Conservation (phyloP, 225 moss, liverwort and hornwort genomes). For the Polytrichum commune region DNA sequence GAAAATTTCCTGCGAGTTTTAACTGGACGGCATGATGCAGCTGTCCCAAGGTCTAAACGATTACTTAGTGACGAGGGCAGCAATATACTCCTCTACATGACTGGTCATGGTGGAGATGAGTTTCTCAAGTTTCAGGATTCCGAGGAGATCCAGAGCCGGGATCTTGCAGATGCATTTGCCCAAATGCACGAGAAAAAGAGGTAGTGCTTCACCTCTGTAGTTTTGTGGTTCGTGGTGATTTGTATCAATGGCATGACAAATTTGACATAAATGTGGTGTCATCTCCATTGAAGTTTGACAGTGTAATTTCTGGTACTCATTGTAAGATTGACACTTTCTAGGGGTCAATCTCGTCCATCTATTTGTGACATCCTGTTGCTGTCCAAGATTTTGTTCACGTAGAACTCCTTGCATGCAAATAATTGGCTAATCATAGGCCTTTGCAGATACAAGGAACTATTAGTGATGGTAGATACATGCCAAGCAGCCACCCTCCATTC, state of each 20-base stretch:
- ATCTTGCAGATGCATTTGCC: slow-evolving; percentile 87
- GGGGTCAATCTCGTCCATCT: too few relatives aligned
- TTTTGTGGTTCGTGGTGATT: too few relatives aligned
- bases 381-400: too few relatives aligned
- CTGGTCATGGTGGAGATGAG: slow-evolving; percentile 92
- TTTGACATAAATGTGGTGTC: too few relatives aligned
- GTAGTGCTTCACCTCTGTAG: slow-evolving; percentile 23
- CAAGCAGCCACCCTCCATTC: slow-evolving; percentile 95
- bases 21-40: slow-evolving; percentile 83
- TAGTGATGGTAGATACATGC: slow-evolving; percentile 98
- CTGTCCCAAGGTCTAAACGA: slow-evolving; percentile 90
- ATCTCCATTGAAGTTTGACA: too few relatives aligned
- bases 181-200: slow-evolving; percentile 97
- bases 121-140: slow-evolving; percentile 98
- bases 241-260: too few relatives aligned
- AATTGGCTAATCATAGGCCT: neutral
- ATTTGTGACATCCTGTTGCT: too few relatives aligned
- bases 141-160: slow-evolving; percentile 94
- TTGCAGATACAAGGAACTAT: slow-evolving; percentile 79
- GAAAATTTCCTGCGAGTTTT: slow-evolving; percentile 86
- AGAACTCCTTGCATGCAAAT: neutral
- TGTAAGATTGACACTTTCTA: too few relatives aligned
- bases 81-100: slow-evolving; percentile 88
- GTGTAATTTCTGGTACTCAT: too few relatives aligned
- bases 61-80: slow-evolving; percentile 87